A percentile compares a stretch with the other conserved stretches of the same genome.
Conservation (phyloP, 768 basidiomycete genomes). For the Podaxis pistillaris region DNA sequence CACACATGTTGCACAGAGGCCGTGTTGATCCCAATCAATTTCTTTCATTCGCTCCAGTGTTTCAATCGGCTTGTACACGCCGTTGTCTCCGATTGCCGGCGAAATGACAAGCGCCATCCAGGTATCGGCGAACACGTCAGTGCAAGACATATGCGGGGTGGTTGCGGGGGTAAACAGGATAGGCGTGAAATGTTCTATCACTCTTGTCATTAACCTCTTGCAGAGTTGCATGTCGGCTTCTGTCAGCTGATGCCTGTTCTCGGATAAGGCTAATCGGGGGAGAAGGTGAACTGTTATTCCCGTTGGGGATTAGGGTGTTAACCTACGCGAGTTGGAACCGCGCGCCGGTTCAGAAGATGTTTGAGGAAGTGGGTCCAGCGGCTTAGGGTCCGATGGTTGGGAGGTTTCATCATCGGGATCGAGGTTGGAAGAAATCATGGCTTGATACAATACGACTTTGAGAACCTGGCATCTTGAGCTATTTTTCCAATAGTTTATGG, state of each 20-base stretch:
- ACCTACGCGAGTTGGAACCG: background rate
- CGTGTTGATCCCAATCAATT: conserved; percentile 56
- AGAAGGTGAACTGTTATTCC: background rate
- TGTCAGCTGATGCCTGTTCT: background rate
- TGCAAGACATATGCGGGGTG: conserved; percentile 73
- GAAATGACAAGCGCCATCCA: conserved; percentile 75
- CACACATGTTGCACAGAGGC: conserved; percentile 59
- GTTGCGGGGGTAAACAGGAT: conserved; percentile 68
- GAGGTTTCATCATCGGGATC: conserved; percentile 35
- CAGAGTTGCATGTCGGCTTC: conserved; percentile 36
- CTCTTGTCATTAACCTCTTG: conserved; percentile 44
- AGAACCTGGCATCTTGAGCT: conserved; percentile 39
- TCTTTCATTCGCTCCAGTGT: conserved; percentile 59
- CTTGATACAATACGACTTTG: conserved; percentile 63
- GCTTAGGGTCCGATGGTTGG: conserved; percentile 7
- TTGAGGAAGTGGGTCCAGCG: conserved; percentile 15
- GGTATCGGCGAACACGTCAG: conserved; percentile 64
- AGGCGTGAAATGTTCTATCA: conserved; percentile 71
- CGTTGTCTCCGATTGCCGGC: conserved; percentile 59
- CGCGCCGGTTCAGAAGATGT: background rate
- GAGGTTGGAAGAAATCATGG: conserved; percentile 59
- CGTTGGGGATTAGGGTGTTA: background rate
- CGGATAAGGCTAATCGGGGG: conserved; percentile 23
- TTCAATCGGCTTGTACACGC: conserved; percentile 72
- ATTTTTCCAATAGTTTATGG: background rate